These are phyloP conservation scores for Dendrobium officinale DNA, from an alignment of 106 monocot species.

Conservation along the genomic window DNA sequence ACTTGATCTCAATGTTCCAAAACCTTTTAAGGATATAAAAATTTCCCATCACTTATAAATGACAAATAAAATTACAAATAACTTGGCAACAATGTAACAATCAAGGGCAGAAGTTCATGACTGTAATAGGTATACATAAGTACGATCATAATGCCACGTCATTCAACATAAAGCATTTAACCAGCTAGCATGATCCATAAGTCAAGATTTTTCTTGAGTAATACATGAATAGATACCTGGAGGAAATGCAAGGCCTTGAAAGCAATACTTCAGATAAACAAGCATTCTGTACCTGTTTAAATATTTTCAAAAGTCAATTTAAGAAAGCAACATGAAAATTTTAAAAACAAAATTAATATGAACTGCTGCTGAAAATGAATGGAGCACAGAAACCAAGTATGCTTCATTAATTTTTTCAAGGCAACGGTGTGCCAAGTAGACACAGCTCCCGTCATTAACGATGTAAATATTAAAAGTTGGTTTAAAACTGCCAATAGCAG, in stretches of 20 bases:
- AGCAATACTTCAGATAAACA: conserved; percentile 96
- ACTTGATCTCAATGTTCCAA: too few species aligned
- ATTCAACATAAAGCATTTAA: not conserved
- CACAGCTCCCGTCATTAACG: not conserved
- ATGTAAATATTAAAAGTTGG: not conserved
- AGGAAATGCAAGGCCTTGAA: conserved; percentile 93
- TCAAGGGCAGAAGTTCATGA: not conserved
- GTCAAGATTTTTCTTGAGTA: not conserved
- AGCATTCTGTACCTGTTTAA: conserved; percentile 84
- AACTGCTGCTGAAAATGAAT: not conserved
- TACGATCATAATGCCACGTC: not conserved
- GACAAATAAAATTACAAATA: not conserved
- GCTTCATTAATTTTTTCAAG: not conserved
- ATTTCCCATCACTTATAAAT: not conserved
- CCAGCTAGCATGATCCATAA: not conserved
- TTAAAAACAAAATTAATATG: not conserved
- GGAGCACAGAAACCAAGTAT: not conserved
- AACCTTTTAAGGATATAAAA: too few species aligned
- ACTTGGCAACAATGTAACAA: not conserved
- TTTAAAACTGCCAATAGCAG: not conserved
- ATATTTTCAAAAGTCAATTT: not conserved
- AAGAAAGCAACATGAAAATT: not conserved
- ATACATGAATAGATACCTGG: conserved; percentile 50
- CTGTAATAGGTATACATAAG: not conserved
- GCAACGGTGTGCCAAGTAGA: not conserved